Evolutionary conservation across 1,139 yeast genomes (phyloP).

Genomic region (Pneumocystis carinii): DNA sequence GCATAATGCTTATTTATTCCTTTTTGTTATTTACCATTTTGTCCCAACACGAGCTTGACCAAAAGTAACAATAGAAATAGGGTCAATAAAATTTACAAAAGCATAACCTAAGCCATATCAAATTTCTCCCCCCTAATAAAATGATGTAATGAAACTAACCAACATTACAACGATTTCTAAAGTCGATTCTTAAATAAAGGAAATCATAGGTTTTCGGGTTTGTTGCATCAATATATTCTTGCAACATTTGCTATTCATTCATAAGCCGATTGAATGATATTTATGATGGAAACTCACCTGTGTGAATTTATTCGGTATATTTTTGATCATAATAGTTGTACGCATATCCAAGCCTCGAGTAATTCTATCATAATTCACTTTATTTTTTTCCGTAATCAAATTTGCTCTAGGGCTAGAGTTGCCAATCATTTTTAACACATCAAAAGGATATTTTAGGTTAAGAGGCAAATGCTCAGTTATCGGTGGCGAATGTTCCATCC

Average conservation of each 20-base stretch:
- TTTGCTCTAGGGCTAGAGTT: neutral
- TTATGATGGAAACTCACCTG: neutral
- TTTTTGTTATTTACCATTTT: conserved; percentile 25
- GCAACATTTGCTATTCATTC: conserved; percentile 27
- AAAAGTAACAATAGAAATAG: conserved; percentile 31
- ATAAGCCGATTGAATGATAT: conserved; percentile 18
- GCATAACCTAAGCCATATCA: conserved; percentile 29
- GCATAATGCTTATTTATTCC: neutral
- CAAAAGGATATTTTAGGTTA: neutral
- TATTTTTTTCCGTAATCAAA: conserved; percentile 23
- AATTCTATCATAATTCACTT: conserved; percentile 27
- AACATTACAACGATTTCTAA: conserved; percentile 33
- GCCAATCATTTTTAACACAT: neutral
- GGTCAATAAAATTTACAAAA: conserved; percentile 33
- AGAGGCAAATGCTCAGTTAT: neutral
- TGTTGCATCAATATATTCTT: conserved; percentile 32
- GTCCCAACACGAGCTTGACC: conserved; percentile 33
- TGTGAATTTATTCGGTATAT: conserved; percentile 33
- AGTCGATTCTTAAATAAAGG: conserved; percentile 38
- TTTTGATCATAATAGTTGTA: conserved; percentile 36
- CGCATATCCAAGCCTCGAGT: conserved; percentile 30
- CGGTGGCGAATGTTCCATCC: neutral
- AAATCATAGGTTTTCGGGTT: conserved; percentile 33
- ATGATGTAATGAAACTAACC: conserved; percentile 4
- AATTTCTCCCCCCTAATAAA: conserved; percentile 20